Conservation (phyloP, 176 grass and related monocot species). For the Oryza coarctata region DNA sequence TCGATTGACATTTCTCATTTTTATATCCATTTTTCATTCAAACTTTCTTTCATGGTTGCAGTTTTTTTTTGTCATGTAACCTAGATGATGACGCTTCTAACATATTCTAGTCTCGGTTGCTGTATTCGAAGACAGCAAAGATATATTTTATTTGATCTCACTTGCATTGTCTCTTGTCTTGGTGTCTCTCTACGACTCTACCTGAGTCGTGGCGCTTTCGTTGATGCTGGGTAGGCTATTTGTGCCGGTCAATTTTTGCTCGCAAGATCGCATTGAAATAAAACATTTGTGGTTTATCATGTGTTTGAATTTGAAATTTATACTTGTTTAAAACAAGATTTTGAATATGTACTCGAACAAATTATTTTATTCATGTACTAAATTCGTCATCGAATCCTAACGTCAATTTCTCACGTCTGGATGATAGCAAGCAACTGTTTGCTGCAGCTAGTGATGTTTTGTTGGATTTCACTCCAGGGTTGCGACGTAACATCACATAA, state of each 20-base stretch:
- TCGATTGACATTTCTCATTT: constrained; percentile 3
- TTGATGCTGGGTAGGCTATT: neutral
- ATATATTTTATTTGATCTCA: neutral
- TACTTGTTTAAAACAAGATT: neutral
- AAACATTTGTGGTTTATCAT: neutral
- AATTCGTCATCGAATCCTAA: too few relatives aligned
- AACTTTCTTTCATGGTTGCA: constrained; percentile 11
- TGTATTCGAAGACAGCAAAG: neutral
- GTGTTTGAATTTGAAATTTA: neutral
- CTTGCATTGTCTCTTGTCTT: neutral
- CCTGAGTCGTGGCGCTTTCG: neutral
- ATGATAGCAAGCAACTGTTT: too few relatives aligned
- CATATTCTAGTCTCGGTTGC: neutral
- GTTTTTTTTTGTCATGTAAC: constrained; percentile 48
- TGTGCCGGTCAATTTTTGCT: neutral
- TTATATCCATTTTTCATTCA: neutral
- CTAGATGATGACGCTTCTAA: constrained; percentile 20
- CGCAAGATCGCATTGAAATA: neutral
- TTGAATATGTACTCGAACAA: neutral
- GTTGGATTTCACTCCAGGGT: neutral
- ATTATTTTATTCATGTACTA: neutral
- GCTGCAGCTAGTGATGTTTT: neutral
- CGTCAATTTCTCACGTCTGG: too few relatives aligned
- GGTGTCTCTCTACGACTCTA: neutral
- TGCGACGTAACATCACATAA: neutral